These are phyloP conservation scores for Kluyveromyces marxianus DNA, from an alignment of 1,139 yeast species.

Conservation along the genomic window DNA sequence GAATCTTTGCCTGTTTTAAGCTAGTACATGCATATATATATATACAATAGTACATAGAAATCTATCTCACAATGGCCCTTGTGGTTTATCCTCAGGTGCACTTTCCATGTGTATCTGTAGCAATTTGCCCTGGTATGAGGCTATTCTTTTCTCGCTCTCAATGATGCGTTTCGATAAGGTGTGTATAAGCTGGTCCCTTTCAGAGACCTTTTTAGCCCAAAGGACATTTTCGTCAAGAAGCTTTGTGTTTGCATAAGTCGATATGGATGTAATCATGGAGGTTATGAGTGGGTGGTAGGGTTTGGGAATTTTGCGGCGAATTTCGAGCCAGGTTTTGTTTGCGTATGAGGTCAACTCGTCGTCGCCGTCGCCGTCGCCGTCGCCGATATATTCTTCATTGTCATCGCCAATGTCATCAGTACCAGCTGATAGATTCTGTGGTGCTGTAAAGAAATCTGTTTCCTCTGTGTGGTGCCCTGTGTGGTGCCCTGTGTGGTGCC, in stretches of 20 bases:
- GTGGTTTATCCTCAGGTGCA: not conserved
- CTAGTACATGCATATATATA: not conserved
- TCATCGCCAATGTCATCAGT: not conserved
- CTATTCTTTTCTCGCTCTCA: conserved; percentile 2
- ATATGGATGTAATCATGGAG: not conserved
- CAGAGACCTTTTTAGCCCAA: not conserved
- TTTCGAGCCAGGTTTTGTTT: not conserved
- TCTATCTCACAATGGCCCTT: not conserved
- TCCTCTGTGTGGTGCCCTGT: not conserved
- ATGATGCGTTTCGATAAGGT: not conserved
- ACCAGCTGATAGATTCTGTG: not conserved
- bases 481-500: not conserved
- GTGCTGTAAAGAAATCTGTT: not conserved
- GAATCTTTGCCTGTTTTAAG: not conserved
- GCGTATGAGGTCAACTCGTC: not conserved
- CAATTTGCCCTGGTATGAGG: conserved; percentile 3
- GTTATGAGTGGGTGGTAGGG: not conserved
- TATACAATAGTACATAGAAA: not conserved
- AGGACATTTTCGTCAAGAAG: conserved; percentile 1
- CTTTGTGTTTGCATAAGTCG: not conserved
- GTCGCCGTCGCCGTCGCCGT: not conserved
- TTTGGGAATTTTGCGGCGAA: not conserved
- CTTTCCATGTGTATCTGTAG: conserved; percentile 1
- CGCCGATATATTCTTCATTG: not conserved
- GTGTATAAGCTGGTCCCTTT: conserved; percentile 1